Evolutionary conservation across 345 rosid species (phyloP).

Genomic region (Theobroma cacao): DNA sequence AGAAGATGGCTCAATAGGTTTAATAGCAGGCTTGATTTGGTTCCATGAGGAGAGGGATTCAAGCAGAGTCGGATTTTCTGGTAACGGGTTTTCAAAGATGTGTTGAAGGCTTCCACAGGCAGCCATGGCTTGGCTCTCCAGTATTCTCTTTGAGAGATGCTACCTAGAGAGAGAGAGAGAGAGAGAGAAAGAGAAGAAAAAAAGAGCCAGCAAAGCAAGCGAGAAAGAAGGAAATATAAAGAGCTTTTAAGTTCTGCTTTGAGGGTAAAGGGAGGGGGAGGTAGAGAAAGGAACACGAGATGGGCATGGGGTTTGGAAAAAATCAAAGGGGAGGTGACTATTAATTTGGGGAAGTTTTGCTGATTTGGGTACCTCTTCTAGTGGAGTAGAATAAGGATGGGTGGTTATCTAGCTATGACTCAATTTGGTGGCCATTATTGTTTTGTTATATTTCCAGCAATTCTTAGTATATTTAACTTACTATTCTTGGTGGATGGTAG

Average conservation of each 20-base stretch:
- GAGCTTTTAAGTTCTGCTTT: slow-evolving; percentile 5
- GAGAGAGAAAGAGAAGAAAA: neutral
- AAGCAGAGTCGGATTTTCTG: slow-evolving; percentile 46
- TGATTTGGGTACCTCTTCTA: slow-evolving; percentile 13
- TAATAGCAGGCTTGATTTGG: slow-evolving; percentile 36
- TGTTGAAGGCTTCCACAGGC: slow-evolving; percentile 67
- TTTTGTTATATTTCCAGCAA: neutral
- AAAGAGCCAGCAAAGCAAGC: neutral
- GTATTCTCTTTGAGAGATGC: neutral
- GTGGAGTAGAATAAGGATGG: slow-evolving; percentile 40
- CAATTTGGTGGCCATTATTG: slow-evolving; percentile 40
- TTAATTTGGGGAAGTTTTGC: slow-evolving; percentile 23
- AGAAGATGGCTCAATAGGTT: slow-evolving; percentile 43
- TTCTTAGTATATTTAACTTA: neutral
- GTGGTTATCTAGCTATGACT: slow-evolving; percentile 25
- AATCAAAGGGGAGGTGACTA: slow-evolving; percentile 32
- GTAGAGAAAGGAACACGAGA: slow-evolving; percentile 31
- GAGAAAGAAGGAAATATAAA: neutral
- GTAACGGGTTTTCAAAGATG: slow-evolving; percentile 56
- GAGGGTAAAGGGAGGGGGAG: neutral
- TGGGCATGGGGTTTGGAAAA: slow-evolving; percentile 26
- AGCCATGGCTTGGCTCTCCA: slow-evolving; percentile 48
- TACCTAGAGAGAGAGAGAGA: neutral
- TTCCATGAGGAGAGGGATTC: slow-evolving; percentile 67
- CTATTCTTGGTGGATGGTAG: neutral